A percentile compares a stretch with the other conserved stretches of the same genome.
Conservation (phyloP, 2,329 filamentous ascomycete genomes). For the Aspergillus phoenicis region DNA sequence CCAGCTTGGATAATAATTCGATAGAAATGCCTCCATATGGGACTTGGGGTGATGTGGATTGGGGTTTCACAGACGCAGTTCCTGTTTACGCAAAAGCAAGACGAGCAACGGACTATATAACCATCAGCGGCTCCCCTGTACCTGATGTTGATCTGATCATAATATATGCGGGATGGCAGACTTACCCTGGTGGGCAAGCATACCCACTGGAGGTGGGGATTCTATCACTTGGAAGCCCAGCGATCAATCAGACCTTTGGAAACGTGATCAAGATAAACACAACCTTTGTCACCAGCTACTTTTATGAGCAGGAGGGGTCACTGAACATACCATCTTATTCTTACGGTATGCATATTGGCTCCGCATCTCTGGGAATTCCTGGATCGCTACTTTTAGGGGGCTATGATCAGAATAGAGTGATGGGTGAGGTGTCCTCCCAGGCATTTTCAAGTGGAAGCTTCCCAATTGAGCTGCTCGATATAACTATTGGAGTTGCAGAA, state of each 20-base stretch:
- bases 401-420: constrained; percentile 35
- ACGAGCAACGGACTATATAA: background rate
- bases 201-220: constrained; percentile 5
- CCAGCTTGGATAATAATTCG: background rate
- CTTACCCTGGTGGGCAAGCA: background rate
- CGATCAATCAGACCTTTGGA: background rate
- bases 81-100: background rate
- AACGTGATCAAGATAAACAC: background rate
- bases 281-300: constrained; percentile 1
- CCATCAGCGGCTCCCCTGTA: background rate
- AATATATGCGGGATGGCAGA: background rate
- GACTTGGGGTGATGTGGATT: background rate
- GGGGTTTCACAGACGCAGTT: background rate
- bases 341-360: constrained; percentile 48
- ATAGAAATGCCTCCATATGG: background rate
- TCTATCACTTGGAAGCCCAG: background rate
- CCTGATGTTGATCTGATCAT: background rate
- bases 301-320: background rate
- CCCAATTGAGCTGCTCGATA: constrained; percentile 37
- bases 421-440: constrained; percentile 33
- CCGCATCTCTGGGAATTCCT: constrained; percentile 33
- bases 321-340: constrained; percentile 41
- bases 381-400: constrained; percentile 46
- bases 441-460: constrained; percentile 14
- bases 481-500: constrained; percentile 44